Conservation (phyloP, 352 stramenopile species). For the Phytopythium kandeliae region DNA sequence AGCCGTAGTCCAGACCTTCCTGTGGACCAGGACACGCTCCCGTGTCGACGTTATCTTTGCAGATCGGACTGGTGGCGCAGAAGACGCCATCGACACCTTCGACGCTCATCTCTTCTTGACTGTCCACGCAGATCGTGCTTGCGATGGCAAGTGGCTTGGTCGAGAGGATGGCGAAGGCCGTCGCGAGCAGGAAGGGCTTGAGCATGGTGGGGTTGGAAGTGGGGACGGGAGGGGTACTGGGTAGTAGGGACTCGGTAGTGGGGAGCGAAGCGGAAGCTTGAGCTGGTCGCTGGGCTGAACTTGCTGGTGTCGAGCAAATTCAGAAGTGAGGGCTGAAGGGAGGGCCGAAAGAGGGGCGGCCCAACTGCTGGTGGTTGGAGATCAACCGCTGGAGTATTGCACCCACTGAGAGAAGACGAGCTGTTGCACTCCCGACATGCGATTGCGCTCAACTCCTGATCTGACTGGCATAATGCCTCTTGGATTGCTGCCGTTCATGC, state of each 20-base stretch:
- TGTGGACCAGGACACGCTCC: conserved; percentile 35
- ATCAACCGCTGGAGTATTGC: too few relatives aligned
- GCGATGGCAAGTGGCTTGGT: conserved; percentile 9
- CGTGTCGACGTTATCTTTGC: conserved; percentile 17
- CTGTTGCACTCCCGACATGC: not conserved
- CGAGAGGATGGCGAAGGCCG: conserved; percentile 12
- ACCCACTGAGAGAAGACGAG: too few relatives aligned
- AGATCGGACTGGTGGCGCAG: conserved; percentile 30
- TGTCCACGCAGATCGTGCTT: conserved; percentile 8
- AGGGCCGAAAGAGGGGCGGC: too few relatives aligned
- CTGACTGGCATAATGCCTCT: not conserved
- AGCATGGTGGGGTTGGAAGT: conserved; percentile 10
- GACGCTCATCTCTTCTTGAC: conserved; percentile 22
- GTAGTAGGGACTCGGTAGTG: too few relatives aligned
- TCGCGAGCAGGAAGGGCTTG: conserved; percentile 23
- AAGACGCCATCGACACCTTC: conserved; percentile 34
- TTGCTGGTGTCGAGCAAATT: not conserved
- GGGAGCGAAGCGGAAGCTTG: not conserved
- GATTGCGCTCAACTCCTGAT: not conserved
- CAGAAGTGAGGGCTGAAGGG: not conserved
- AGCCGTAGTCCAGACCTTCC: conserved; percentile 26
- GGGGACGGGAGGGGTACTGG: too few relatives aligned
- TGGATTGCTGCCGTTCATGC: not conserved
- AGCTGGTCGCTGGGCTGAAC: not conserved
- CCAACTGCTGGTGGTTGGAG: too few relatives aligned